Evolutionary conservation across 257 asterid genomes (phyloP), one percentile per base, ranked within the genome.

Genomic region (Nicotiana paniculata): DNA sequence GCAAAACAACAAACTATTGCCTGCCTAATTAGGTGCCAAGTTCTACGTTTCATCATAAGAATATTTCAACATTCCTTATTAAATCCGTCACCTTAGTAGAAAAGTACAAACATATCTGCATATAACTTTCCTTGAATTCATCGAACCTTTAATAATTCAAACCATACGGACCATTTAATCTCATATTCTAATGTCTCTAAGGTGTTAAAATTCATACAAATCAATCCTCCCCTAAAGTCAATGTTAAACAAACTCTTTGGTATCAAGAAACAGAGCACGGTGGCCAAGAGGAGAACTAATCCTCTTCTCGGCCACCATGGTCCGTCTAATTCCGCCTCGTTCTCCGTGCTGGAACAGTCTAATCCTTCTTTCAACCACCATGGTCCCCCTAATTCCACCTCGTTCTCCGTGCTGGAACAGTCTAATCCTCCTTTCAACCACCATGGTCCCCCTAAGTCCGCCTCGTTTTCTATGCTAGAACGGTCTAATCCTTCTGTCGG

Each of bases 181-280:
- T 46, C 61, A 46, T 72, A 24, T 28, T 70, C 24, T 72, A 12
- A 70, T 70, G 59, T 1, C 58, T 11, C 61, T 21, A 46, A 6
- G 61, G 61, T 24, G 39, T 72, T 46, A 7, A 7, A 70, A 43
- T n/a, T 21, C 78, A 72, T 46, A 72, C 24, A 43, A 12, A 24
- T 46, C n/a, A 24, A 46, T 46, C 59, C 37, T 70, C 35, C 77
- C 58, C 7, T 70, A 21, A 43, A n/a, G 7, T 61, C 66, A 32
- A 87, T 90, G 93, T 82, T 87, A 1, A 83, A n/a, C 80, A 90
- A 88, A 82, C 68, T 90, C 57, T 85, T 90, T 64, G 86, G 88
- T 81, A 77, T 58, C 17, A 83, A 83, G 26, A 83, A 84, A 79
- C 68, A 85, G 37, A 78, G 55, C 1, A 43, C 37, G 37, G 37